Conservation (phyloP, 202 grass and related monocot species). For the Eragrostis tef region DNA sequence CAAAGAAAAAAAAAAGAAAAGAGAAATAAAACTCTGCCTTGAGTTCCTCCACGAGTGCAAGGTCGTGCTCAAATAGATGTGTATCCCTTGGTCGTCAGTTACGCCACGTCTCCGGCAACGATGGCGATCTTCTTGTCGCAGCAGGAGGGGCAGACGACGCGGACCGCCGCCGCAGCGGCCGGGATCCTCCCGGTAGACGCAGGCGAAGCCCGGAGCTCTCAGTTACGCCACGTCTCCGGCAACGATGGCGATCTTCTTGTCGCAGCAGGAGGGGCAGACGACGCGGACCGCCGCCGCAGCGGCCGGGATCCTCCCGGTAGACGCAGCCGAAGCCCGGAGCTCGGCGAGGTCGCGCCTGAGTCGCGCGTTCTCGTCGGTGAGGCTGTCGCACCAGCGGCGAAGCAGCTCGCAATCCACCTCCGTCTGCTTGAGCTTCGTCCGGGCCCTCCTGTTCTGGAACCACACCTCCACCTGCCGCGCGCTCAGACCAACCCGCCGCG, state of each 20-base stretch:
- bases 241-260: neutral
- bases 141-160: slow-evolving; percentile 25
- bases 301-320: too few species aligned
- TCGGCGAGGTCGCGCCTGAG: slow-evolving; percentile 52
- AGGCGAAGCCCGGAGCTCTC: slow-evolving; percentile 12
- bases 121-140: neutral
- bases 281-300: neutral
- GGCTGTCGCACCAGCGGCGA: slow-evolving; percentile 53
- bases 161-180: neutral
- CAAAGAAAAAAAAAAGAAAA: neutral
- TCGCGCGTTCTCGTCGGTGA: slow-evolving; percentile 56
- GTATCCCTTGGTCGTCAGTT: neutral
- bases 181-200: too few species aligned
- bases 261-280: slow-evolving; percentile 29
- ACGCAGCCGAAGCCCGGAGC: neutral
- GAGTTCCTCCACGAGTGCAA: neutral
- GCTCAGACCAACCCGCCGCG: slow-evolving; percentile 50
- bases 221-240: slow-evolving; percentile 14
- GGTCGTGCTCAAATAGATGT: neutral
- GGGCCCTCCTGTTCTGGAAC: slow-evolving; percentile 75
- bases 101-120: slow-evolving; percentile 12
- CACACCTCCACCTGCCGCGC: slow-evolving; percentile 79
- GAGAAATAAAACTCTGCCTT: neutral
- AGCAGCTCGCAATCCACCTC: slow-evolving; percentile 65
- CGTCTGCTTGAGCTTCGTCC: slow-evolving; percentile 72